Base-by-base conservation (phyloP, 164 flowering plant genomes). In the Sextonia rubra region DNA sequence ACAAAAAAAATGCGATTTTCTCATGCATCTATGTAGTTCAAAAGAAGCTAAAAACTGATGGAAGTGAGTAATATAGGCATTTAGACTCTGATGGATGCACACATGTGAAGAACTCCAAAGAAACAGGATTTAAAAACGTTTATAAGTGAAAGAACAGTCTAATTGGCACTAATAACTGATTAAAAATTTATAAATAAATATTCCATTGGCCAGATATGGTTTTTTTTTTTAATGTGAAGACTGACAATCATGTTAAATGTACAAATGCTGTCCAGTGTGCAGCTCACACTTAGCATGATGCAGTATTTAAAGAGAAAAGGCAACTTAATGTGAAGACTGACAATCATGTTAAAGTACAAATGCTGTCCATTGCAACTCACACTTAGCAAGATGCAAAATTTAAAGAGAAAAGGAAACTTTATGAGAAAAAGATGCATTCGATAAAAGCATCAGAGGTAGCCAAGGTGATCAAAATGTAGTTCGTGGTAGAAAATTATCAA, bases 61-160 rank as follows among this genome's bases (percentile, higher is more conserved):
- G 7, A 7, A 37, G 8, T 7, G 8, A 37, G 44, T 37, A 37
- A 23, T 58, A 23, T 58, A 8, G 7, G 61, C 1, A 11, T 58
- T 22, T 17, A 17, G 23, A 17, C 24, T 5, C 23, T 18, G 23
- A 58, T n/a, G 61, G 22, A 58, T 1, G 24, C 61, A 58, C n/a
- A 58, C 61, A 58, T 58, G 61, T 58, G 61, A 58, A 58, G 23
- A n/a, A 58, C 61, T 58, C 61, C 8, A 58, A 22, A 58, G 61
- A 58, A 58, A 17, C 61, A 58, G 24, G 61, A 58, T 7, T 18
- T 58, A 9, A 22, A 20, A 37, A 37, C 20, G 8, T 23, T 2
- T 23, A 58, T 58, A 58, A 58, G n/a, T 58, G 23, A 58, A 58
- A 58, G 61, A 58, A 58, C 7, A 58, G 5, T 58, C 22, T 18